Evolutionary conservation across 495 filamentous ascomycete genomes (phyloP), one percentile per base, ranked within the genome.

Genomic region (Recurvomyces mirabilis): DNA sequence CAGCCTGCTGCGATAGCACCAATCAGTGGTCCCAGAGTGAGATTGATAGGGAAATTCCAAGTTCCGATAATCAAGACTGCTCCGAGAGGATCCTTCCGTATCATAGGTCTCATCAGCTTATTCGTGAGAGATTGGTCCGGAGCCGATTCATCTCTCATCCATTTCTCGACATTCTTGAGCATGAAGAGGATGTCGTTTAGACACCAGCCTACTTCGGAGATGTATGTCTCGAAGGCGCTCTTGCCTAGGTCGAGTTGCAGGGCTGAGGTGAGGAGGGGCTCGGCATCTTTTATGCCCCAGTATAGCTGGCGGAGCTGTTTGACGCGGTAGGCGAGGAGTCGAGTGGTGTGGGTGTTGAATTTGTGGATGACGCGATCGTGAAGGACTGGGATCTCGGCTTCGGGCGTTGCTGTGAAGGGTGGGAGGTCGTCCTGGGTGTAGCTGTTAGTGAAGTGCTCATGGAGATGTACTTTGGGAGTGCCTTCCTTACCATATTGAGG

Each of bases 1-100:
- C 87, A 93, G 43, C 91, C 91, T 18, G 87, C 88, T 21, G 81
- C 79, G 48, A 95, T 95, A 45, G 89, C 91, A 41, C 88, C 91
- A 38, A 94, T 73, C 25, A 93, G 58, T 11, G 91, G 88, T 6
- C 75, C 73, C 19, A 96, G 53, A 20, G 77, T 73, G 14, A 95
- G 68, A 57, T 87, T 81, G 55, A 93, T 64, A 31, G 91, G 91
- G 63, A 82, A 94, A 69, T 98, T 96, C 69, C 82, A 96, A 32
- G 87, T 73, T 73, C 89, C 91, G 59, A 98, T 89, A 51, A 95
- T 77, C 51, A 96, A 65, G 0, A 87, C 77, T 26, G 73, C 60
- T 30, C 91, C 91, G 32, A 96, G 57, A 11, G 91, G 91, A 54
- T 96, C 91, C 68, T 94, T 95, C 34, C 80, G 68, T 60, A 89